Percentiles rank a stretch among this genome's conserved stretches.
Evolutionary conservation across 371 early-diverging fungal genomes (phyloP).

Genomic region (Mucor piriformis): DNA sequence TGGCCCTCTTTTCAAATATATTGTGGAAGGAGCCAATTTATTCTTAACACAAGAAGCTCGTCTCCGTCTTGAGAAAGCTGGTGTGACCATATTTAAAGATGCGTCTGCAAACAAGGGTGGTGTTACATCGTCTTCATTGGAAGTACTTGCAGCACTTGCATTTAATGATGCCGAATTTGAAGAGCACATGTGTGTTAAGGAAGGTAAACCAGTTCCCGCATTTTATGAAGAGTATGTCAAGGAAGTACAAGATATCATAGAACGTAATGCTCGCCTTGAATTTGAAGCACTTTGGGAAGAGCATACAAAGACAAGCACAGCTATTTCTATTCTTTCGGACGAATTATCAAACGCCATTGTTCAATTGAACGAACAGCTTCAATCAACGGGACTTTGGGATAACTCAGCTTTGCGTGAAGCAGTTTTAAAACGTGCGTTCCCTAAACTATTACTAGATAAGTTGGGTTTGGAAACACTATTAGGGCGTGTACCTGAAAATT

Average conservation of each 20-base stretch:
- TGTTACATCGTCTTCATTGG: slow-evolving; percentile 95
- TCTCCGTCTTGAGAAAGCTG: slow-evolving; percentile 92
- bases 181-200: slow-evolving; percentile 89
- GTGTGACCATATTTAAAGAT: slow-evolving; percentile 95
- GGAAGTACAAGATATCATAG: slow-evolving; percentile 90
- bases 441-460: slow-evolving; percentile 84
- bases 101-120: slow-evolving; percentile 99
- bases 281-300: slow-evolving; percentile 96
- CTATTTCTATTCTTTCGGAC: slow-evolving; percentile 90
- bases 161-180: slow-evolving; percentile 91
- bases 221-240: slow-evolving; percentile 94
- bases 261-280: slow-evolving; percentile 91
- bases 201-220: slow-evolving; percentile 62
- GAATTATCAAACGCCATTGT: slow-evolving; percentile 92
- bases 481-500: slow-evolving; percentile 89
- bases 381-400: slow-evolving; percentile 91
- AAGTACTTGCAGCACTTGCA: slow-evolving; percentile 94
- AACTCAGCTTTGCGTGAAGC: slow-evolving; percentile 80
- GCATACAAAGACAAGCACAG: slow-evolving; percentile 70
- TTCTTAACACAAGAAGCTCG: slow-evolving; percentile 99
- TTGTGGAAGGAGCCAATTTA: slow-evolving; percentile 98
- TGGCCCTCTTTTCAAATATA: slow-evolving; percentile 94
- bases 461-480: slow-evolving; percentile 91
- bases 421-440: slow-evolving; percentile 90
- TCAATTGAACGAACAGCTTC: slow-evolving; percentile 89